Percentiles rank a stretch among this genome's conserved stretches.
These are phyloP conservation scores for Colletotrichum musae DNA, from an alignment of 2,329 filamentous ascomycete species.

Conservation along the genomic window DNA sequence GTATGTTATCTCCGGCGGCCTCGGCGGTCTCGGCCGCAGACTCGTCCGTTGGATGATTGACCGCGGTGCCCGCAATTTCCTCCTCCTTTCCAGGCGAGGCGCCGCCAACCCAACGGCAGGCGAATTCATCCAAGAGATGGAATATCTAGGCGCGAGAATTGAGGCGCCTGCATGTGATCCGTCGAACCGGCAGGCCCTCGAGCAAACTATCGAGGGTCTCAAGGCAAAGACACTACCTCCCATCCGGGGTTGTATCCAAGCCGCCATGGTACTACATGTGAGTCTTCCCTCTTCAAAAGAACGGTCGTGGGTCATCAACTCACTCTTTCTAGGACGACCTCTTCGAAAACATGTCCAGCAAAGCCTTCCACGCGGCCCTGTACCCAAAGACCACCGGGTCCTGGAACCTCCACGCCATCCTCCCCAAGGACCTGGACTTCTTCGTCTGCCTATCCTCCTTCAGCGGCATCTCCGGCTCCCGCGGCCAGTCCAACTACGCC, in stretches of 20 bases:
- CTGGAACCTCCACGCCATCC: slow-evolving; percentile 60
- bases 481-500: slow-evolving; percentile 71
- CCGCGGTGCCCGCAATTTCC: slow-evolving; percentile 63
- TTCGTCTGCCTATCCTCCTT: slow-evolving; percentile 69
- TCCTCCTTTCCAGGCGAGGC: slow-evolving; percentile 62
- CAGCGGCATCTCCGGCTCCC: slow-evolving; percentile 68
- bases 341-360: slow-evolving; percentile 63
- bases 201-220: slow-evolving; percentile 41
- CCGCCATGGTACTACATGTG: slow-evolving; percentile 52
- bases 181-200: slow-evolving; percentile 48
- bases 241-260: slow-evolving; percentile 53
- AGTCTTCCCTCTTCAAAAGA: neutral
- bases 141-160: slow-evolving; percentile 49
- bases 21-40: slow-evolving; percentile 69
- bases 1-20: slow-evolving; percentile 71
- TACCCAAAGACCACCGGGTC: slow-evolving; percentile 66
- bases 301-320: neutral
- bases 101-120: slow-evolving; percentile 41
- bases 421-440: slow-evolving; percentile 52
- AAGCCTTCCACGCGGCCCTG: slow-evolving; percentile 59
- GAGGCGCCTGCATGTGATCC: slow-evolving; percentile 58
- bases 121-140: slow-evolving; percentile 52
- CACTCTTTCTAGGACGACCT: slow-evolving; percentile 55
- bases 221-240: slow-evolving; percentile 43
- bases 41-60: slow-evolving; percentile 63